Percentiles rank a stretch among this genome's conserved stretches.
Evolutionary conservation across 169 alveolate species (phyloP).

Genomic region (Perkinsus olseni): DNA sequence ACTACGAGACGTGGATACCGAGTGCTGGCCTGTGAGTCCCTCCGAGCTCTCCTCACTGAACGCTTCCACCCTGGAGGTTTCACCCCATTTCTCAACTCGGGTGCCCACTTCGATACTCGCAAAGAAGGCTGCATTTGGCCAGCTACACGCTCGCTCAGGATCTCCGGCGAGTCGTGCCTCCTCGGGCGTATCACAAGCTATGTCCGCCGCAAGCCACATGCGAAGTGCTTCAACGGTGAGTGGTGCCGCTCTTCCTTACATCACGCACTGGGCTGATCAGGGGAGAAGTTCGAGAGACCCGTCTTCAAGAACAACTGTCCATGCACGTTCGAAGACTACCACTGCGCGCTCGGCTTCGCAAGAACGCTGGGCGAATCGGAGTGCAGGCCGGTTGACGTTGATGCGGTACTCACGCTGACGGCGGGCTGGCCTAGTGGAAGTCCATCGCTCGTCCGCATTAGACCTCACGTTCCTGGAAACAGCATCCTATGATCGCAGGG

Average conservation of each 20-base stretch:
- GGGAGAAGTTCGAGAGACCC: slow-evolving; percentile 72
- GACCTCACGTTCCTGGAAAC: too few relatives aligned
- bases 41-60: slow-evolving; percentile 37
- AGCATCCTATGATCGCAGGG: not conserved
- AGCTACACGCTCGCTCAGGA: not conserved
- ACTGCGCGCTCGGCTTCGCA: slow-evolving; percentile 85
- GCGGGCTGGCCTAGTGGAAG: not conserved
- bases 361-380: slow-evolving; percentile 64
- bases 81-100: too few relatives aligned
- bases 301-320: slow-evolving; percentile 64
- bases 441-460: too few relatives aligned
- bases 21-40: slow-evolving; percentile 37
- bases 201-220: slow-evolving; percentile 80
- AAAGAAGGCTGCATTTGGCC: too few relatives aligned
- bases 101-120: too few relatives aligned
- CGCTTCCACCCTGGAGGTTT: too few relatives aligned
- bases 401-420: slow-evolving; percentile 33
- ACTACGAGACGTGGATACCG: slow-evolving; percentile 91
- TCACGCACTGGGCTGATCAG: not conserved
- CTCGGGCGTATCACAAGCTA: slow-evolving; percentile 80
- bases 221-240: slow-evolving; percentile 89
- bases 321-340: slow-evolving; percentile 88
- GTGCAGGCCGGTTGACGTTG: slow-evolving; percentile 60
- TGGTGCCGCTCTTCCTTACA: too few relatives aligned
- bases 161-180: slow-evolving; percentile 45